Conservation (phyloP, 202 grass and related monocot species). For the Schoenoplectus tabernaemontani region DNA sequence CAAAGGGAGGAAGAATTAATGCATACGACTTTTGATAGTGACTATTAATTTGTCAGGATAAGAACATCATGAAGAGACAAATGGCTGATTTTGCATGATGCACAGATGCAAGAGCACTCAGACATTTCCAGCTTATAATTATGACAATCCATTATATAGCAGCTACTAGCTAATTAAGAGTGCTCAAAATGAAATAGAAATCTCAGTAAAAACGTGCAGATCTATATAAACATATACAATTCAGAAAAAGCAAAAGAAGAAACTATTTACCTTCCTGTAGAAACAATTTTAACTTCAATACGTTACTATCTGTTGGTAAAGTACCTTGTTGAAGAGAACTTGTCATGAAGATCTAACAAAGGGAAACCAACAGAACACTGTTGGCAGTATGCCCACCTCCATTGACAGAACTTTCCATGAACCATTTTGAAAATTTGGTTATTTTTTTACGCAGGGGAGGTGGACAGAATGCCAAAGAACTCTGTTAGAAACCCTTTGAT, state of each 20-base stretch:
- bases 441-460: constrained; percentile 31
- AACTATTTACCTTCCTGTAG: constrained; percentile 4
- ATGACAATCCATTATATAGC: not conserved
- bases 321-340: constrained; percentile 17
- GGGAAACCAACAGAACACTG: constrained; percentile 85
- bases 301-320: not conserved
- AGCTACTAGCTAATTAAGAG: not conserved
- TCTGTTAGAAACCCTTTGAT: constrained; percentile 76
- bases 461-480: constrained; percentile 99
- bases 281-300: not conserved
- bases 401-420: not conserved
- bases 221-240: not conserved
- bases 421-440: not conserved
- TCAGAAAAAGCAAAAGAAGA: not conserved
- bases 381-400: constrained; percentile 99
- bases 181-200: not conserved
- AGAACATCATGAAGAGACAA: not conserved
- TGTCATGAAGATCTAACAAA: constrained; percentile 79
- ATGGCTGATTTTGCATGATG: not conserved
- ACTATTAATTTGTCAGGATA: not conserved
- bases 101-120: not conserved
- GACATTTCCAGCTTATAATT: not conserved
- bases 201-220: not conserved
- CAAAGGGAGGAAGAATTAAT: not conserved
- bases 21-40: not conserved